Base-by-base conservation (phyloP, 2,329 filamentous ascomycete species). In the Fusarium poae region DNA sequence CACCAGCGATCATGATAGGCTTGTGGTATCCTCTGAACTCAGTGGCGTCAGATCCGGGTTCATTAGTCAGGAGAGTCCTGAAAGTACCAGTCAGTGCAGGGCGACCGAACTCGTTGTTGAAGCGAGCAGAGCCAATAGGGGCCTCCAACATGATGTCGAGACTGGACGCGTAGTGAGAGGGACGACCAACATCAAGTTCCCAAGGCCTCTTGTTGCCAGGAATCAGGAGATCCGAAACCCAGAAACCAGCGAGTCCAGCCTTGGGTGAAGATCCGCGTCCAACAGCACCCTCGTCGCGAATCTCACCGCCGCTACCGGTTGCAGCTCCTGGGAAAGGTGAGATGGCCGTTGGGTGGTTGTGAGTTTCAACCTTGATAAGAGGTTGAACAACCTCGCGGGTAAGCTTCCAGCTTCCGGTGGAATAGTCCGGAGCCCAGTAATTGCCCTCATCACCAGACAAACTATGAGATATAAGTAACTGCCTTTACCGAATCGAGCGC, bases 131-230 rank as follows among this genome's bases (percentile, higher is more conserved):
- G 35, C 96, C 96, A 72, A 99, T 96, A 0, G 96, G 96, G 0
- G 94, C 96, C 78, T 99, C 95, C 13, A 98, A 85, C 95, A 99
- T 98, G 73, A 99, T 98, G 77, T 98, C 94, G 37, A 97, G 83
- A 81, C 92, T 94, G 82, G 93, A 97, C 21, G 96, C 94, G 76
- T 97, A 96, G 80, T 99, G 96, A 44, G 89, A 87, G 6, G 96
- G 96, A 76, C 92, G 94, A 50, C 96, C 96, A 57, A 97, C 87
- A 75, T 97, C 92, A 32, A 92, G 82, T 79, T 99, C 96, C 96
- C 96, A 99, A 3, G 94, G 93, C 65, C 92, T 89, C 65, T 84
- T 85, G 75, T 93, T 88, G 34, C 89, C 93, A 4, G 96, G 96
- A 65, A 99, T 97, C 61, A 94, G 84, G 35, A 99, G 87, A 73